These are phyloP conservation scores for Cladosporium sp. DNA, from an alignment of 2,329 filamentous ascomycete species.

Conservation along the genomic window DNA sequence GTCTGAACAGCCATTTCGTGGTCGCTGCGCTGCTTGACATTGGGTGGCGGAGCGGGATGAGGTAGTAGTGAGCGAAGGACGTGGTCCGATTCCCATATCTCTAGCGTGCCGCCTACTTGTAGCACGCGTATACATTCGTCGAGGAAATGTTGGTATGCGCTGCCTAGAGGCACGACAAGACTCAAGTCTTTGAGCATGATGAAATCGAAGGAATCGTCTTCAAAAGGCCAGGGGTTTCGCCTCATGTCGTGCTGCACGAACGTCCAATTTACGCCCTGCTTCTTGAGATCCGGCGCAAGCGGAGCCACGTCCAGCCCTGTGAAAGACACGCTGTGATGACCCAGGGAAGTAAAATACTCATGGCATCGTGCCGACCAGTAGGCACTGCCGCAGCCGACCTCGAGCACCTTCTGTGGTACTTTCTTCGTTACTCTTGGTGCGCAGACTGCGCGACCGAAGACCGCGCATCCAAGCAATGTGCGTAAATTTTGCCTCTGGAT, in stretches of 20 bases:
- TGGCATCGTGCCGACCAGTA: constrained; percentile 91
- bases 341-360: constrained; percentile 70
- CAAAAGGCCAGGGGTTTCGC: constrained; percentile 72
- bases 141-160: constrained; percentile 56
- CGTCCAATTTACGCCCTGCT: constrained; percentile 79
- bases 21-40: constrained; percentile 60
- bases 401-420: constrained; percentile 75
- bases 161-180: constrained; percentile 61
- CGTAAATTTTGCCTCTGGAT: constrained; percentile 84
- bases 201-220: constrained; percentile 78
- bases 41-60: constrained; percentile 64
- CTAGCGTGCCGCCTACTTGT: constrained; percentile 74
- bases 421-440: constrained; percentile 65
- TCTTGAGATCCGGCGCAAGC: constrained; percentile 63
- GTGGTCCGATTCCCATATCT: constrained; percentile 89
- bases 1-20: constrained; percentile 65
- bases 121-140: constrained; percentile 78
- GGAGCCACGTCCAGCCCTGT: constrained; percentile 81
- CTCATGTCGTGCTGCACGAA: constrained; percentile 88
- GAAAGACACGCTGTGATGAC: constrained; percentile 71
- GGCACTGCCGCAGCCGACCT: constrained; percentile 82
- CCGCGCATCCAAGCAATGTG: constrained; percentile 75
- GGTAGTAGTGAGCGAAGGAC: constrained; percentile 79
- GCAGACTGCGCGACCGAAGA: constrained; percentile 79
- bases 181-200: constrained; percentile 85